Conservation (phyloP, 2,329 filamentous ascomycete genomes). For the Didymella lethalis region DNA sequence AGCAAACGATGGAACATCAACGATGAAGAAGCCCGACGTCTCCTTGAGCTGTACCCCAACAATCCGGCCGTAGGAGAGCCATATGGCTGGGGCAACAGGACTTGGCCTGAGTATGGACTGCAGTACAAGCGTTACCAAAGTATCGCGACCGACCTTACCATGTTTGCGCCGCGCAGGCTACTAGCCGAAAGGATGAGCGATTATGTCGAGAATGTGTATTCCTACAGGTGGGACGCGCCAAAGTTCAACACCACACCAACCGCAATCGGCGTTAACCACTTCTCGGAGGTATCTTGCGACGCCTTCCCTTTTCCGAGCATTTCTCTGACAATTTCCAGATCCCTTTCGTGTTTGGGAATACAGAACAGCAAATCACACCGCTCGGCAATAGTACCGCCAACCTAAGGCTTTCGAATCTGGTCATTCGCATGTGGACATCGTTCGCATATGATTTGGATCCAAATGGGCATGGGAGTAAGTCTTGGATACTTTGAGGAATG, state of each 20-base stretch:
- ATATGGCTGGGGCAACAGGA: slow-evolving; percentile 43
- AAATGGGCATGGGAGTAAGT: slow-evolving; percentile 37
- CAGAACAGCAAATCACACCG: slow-evolving; percentile 37
- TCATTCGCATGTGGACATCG: slow-evolving; percentile 44
- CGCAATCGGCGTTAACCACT: slow-evolving; percentile 40
- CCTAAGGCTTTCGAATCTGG: slow-evolving; percentile 30
- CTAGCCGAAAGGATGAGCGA: slow-evolving; percentile 37
- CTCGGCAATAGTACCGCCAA: slow-evolving; percentile 37
- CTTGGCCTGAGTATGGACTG: slow-evolving; percentile 39
- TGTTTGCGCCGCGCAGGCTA: slow-evolving; percentile 40
- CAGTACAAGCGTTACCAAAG: slow-evolving; percentile 42
- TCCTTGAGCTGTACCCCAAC: slow-evolving; percentile 43
- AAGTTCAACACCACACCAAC: slow-evolving; percentile 42
- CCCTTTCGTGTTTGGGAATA: slow-evolving; percentile 43
- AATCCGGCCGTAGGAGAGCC: slow-evolving; percentile 58
- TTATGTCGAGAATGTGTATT: slow-evolving; percentile 33
- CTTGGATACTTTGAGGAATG: not conserved
- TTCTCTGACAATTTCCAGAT: slow-evolving; percentile 28
- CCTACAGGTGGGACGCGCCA: slow-evolving; percentile 44
- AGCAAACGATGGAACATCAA: slow-evolving; percentile 44
- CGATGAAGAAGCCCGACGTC: slow-evolving; percentile 26
- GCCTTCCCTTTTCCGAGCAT: not conserved
- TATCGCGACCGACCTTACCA: slow-evolving; percentile 40
- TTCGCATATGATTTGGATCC: slow-evolving; percentile 43
- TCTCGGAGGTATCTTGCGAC: slow-evolving; percentile 35